Evolutionary conservation across 1,284 basidiomycete genomes (phyloP).

Genomic region (Irpex sp.): DNA sequence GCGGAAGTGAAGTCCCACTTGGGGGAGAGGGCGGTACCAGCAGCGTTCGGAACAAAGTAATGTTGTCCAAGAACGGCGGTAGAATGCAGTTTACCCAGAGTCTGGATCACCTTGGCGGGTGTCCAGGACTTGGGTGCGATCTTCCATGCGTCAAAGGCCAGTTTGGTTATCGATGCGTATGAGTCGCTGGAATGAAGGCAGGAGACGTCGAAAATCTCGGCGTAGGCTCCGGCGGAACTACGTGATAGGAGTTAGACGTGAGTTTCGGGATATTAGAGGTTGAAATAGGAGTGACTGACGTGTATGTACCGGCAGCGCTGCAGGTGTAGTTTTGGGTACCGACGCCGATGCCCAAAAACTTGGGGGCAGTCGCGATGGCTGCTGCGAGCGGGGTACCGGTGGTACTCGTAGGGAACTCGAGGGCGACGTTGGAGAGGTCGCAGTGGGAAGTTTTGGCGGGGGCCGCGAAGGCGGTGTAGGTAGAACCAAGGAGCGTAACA

Average conservation of each 20-base stretch:
- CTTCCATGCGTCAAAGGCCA: conserved; percentile 23
- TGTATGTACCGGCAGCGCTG: conserved; percentile 22
- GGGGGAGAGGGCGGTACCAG: conserved; percentile 18
- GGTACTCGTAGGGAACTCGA: conserved; percentile 1
- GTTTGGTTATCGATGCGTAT: conserved; percentile 22
- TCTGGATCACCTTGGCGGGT: conserved; percentile 11
- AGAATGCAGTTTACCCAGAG: conserved; percentile 8
- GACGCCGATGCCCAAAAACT: conserved; percentile 24
- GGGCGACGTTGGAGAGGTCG: conserved; percentile 3
- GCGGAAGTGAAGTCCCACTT: conserved; percentile 30
- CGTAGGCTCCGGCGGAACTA: conserved; percentile 32
- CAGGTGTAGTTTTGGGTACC: conserved; percentile 35
- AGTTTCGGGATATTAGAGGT: conserved; percentile 4
- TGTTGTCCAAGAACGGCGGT: conserved; percentile 28
- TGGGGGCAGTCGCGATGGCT: conserved; percentile 8
- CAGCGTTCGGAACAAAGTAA: conserved; percentile 26
- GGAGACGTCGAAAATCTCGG: conserved; percentile 37
- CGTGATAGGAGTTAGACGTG: background rate
- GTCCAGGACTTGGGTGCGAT: conserved; percentile 10
- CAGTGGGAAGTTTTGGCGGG: conserved; percentile 10
- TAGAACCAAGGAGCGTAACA: conserved; percentile 1
- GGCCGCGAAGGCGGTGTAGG: conserved; percentile 3
- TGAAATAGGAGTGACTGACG: conserved; percentile 18
- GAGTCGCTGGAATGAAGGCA: conserved; percentile 22
- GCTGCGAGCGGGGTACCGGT: conserved; percentile 1